These are phyloP conservation scores for Phoma sp. DNA, from an alignment of 2,329 filamentous ascomycete genomes.

Conservation along the genomic window DNA sequence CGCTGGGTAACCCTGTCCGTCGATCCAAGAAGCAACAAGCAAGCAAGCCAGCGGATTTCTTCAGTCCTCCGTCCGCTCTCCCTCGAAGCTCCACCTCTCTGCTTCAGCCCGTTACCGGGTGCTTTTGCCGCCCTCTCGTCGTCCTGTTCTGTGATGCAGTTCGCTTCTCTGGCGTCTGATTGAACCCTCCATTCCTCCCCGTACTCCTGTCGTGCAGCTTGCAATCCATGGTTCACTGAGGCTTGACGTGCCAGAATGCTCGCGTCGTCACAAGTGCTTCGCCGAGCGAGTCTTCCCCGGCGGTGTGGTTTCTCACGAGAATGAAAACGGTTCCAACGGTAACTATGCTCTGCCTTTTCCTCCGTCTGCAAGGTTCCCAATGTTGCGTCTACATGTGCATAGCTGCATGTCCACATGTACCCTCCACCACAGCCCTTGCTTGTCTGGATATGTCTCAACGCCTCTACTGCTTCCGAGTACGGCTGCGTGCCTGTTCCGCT, in stretches of 20 bases:
- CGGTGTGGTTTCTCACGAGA: slow-evolving; percentile 48
- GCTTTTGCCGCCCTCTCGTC: slow-evolving; percentile 30
- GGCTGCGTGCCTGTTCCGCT: slow-evolving; percentile 34
- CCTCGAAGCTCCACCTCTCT: slow-evolving; percentile 38
- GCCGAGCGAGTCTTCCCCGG: slow-evolving; percentile 48
- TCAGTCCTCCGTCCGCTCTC: slow-evolving; percentile 39
- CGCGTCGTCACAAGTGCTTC: slow-evolving; percentile 45
- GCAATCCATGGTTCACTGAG: slow-evolving; percentile 32
- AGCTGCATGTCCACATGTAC: slow-evolving; percentile 8
- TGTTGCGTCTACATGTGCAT: slow-evolving; percentile 15
- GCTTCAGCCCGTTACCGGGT: slow-evolving; percentile 35
- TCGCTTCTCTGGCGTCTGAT: slow-evolving; percentile 24
- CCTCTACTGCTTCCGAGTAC: slow-evolving; percentile 30
- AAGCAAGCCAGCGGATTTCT: slow-evolving; percentile 37
- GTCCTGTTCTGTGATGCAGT: slow-evolving; percentile 33
- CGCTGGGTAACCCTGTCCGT: slow-evolving; percentile 39
- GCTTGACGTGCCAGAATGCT: slow-evolving; percentile 51
- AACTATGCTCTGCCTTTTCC: slow-evolving; percentile 34
- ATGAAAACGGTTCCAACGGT: slow-evolving; percentile 57
- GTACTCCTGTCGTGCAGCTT: slow-evolving; percentile 27
- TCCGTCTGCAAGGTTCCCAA: slow-evolving; percentile 18
- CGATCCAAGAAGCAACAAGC: slow-evolving; percentile 42
- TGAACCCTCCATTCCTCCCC: slow-evolving; percentile 28
- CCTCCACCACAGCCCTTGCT: slow-evolving; percentile 32
- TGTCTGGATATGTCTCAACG: slow-evolving; percentile 38